Conservation (phyloP, 176 grass and related monocot genomes). For the Panicum miliaceum region DNA sequence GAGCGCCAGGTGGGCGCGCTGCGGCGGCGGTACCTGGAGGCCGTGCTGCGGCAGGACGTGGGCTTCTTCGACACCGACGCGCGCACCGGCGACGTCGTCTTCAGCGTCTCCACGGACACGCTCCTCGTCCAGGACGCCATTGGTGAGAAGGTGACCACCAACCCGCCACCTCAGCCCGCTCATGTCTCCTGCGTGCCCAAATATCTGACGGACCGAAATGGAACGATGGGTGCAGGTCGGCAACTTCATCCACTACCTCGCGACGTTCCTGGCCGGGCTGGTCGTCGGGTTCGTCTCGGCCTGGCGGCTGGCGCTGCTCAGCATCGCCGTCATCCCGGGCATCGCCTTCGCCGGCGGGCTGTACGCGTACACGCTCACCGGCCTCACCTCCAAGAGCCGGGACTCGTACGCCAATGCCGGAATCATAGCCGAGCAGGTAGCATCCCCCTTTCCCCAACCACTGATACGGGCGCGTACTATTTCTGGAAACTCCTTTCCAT, state of each 20-base stretch:
- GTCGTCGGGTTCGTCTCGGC: conserved; percentile 84
- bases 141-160: conserved; percentile 84
- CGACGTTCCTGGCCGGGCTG: conserved; percentile 87
- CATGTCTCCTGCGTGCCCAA: neutral
- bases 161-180: neutral
- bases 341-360: conserved; percentile 89
- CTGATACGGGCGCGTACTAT: conserved; percentile 26
- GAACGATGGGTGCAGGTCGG: conserved; percentile 58
- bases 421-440: conserved; percentile 88
- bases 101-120: conserved; percentile 85
- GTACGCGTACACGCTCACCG: conserved; percentile 77
- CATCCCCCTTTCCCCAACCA: conserved; percentile 8
- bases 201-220: neutral
- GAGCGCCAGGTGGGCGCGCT: conserved; percentile 85
- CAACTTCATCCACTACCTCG: conserved; percentile 96
- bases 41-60: conserved; percentile 87
- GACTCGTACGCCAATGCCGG: conserved; percentile 86
- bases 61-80: conserved; percentile 96
- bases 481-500: conserved; percentile 36
- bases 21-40: conserved; percentile 80
- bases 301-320: conserved; percentile 88
- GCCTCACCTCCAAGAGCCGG: conserved; percentile 86
- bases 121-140: conserved; percentile 98
- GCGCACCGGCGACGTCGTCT: conserved; percentile 90
- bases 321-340: conserved; percentile 82